Base-by-base conservation (phyloP, 1,284 basidiomycete species). In the Cutaneotrichosporon arboriforme region DNA sequence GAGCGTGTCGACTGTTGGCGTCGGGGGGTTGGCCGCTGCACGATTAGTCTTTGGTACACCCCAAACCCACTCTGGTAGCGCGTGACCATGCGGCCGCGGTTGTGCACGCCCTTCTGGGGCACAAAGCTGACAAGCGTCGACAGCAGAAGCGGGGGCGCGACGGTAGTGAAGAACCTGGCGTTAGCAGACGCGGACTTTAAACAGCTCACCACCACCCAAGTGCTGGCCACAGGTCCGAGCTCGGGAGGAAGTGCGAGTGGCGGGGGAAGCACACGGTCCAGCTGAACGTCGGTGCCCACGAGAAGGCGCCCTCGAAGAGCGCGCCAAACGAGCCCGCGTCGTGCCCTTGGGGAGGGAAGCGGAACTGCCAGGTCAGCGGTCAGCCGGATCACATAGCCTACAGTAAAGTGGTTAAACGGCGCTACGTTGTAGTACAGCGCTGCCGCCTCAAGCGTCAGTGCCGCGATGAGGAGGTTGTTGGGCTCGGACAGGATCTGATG, bases 41-140 rank as follows among this genome's bases (percentile, higher is more conserved):
- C 15, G 34, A n/a, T 51, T 22, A 55, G 50, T n/a, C 43, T 14
- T 22, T 21, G 15, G 41, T n/a, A 18, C 4, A 20, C 4, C 20
- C 5, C 3, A 1, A 4, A 62, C 67, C 44, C 39, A 69, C 68
- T 51, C 35, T 62, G 54, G 53, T 67, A 62, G 37, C 66, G 59
- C 10, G 67, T 68, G 15, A 52, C 59, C 36, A 50, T 49, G 34
- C 61, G 59, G 9, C 46, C 42, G 31, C 62, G 61, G 42, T 18
- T 33, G 39, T 39, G 33, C 7, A 60, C 49, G 10, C 66, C 64
- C 39, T 67, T 64, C 43, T 71, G 70, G 3, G 68, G 68, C 8
- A 64, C 62, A 38, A 73, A 73, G 36, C 64, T 64, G 46, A 76
- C 60, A 12, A 76, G 31, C 22, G 65, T 70, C 13, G 69, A 70